Evolutionary conservation across 768 basidiomycete species (phyloP).

Genomic region (Leccinum subgranulosum): DNA sequence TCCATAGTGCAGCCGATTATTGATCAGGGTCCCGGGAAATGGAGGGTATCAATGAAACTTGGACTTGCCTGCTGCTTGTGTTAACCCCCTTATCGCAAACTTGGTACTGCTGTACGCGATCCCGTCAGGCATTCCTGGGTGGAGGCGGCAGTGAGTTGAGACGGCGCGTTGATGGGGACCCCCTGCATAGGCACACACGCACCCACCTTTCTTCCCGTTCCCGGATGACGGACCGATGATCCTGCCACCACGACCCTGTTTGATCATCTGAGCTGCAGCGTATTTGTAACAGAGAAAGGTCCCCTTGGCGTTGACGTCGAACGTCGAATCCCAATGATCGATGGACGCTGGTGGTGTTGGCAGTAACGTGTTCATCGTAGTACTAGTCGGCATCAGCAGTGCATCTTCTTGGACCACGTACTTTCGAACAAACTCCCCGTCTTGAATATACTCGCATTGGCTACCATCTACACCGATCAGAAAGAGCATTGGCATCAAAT

Average conservation of each 20-base stretch:
- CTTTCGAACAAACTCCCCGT: neutral
- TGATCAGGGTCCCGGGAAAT: neutral
- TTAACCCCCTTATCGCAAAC: conserved; percentile 24
- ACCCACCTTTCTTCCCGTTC: neutral
- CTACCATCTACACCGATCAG: neutral
- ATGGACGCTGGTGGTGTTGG: conserved; percentile 18
- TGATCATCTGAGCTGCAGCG: conserved; percentile 38
- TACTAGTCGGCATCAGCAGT: no score
- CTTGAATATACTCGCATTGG: neutral
- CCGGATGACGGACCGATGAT: conserved; percentile 24
- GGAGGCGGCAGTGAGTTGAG: conserved; percentile 1
- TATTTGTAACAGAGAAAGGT: conserved; percentile 36
- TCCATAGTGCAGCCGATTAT: neutral
- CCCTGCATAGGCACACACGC: no score
- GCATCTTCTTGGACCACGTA: neutral
- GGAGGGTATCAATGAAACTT: neutral
- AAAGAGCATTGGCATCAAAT: neutral
- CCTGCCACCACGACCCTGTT: conserved; percentile 37
- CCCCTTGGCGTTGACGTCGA: conserved; percentile 35
- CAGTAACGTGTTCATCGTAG: neutral
- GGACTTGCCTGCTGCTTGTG: conserved; percentile 17
- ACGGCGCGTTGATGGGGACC: neutral
- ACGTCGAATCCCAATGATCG: conserved; percentile 31
- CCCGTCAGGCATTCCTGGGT: neutral
- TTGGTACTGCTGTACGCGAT: conserved; percentile 6